phyloP scores from a whole-genome alignment of 2,329 filamentous ascomycete genomes.

The Fusarium brevicatenulatum region DNA sequence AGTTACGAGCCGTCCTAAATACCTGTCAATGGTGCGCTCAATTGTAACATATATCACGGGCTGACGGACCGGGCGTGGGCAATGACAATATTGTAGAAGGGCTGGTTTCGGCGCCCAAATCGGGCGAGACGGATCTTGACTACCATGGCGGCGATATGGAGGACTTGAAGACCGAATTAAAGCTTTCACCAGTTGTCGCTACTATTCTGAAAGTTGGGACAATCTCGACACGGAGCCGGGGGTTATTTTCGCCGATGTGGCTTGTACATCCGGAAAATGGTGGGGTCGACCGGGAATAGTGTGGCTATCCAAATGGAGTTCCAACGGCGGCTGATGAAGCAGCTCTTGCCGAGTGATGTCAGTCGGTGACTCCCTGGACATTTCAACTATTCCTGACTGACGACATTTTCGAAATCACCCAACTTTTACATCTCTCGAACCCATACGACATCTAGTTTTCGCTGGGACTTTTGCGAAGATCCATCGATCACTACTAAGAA shows the following conservation, averaged over 20 bases:
- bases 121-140: conserved; percentile 93
- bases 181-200: conserved; percentile 4
- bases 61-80: conserved; percentile 82
- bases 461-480: not conserved
- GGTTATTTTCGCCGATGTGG: conserved; percentile 51
- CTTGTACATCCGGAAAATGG: conserved; percentile 33
- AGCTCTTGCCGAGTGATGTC: conserved; percentile 31
- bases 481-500: not conserved
- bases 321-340: not conserved
- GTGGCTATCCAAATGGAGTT: conserved; percentile 1
- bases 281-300: not conserved
- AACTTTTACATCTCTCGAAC: conserved; percentile 14
- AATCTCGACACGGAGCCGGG: conserved; percentile 48
- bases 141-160: conserved; percentile 71
- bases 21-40: conserved; percentile 4
- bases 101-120: conserved; percentile 87
- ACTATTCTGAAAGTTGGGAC: conserved; percentile 37
- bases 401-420: conserved; percentile 17
- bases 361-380: conserved; percentile 16
- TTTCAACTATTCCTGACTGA: conserved; percentile 26
- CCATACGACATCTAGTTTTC: not conserved
- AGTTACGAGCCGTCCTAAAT: conserved; percentile 82
- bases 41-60: not conserved
- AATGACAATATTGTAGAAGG: conserved; percentile 98
- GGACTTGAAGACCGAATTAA: conserved; percentile 27